Evolutionary conservation across 306 rosid genomes (phyloP), one percentile per base, ranked within the genome.

Genomic region (Pachyrhizus erosus): DNA sequence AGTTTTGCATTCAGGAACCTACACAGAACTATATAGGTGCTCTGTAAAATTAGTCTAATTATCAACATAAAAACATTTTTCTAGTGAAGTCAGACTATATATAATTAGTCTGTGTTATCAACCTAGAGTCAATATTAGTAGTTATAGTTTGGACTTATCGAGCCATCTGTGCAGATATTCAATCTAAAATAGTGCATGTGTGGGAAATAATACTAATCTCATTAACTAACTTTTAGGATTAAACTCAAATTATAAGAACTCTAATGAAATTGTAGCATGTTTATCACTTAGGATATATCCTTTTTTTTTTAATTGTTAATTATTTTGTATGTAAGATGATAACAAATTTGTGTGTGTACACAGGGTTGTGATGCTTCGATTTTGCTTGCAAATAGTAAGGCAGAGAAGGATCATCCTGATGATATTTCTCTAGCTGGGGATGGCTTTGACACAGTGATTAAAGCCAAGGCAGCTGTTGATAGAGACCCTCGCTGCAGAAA

Each of bases 331-430:
- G 71, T 4, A 9, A 14, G 37, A 3, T 43, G 72, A 60, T 76
- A 42, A 45, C 14, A 29, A 49, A 24, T 13, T 49, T 68, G 57
- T 29, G 62, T 64, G 18, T 48, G 20, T 18, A 61, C 20, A 42
- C 79, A 93, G 99, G 99, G 99, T 1, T 96, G 99, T 80, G 99
- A 96, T 88, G 99, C 93, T 21, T 96, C 99, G 9, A 52, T 93
- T 31, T 13, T 96, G 83, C 75, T 96, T 1, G 73, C 85, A 70
- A 89, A 84, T 66, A 61, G 20, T 9, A 49, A 86, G 1, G 87
- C 98, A 2, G 99, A 96, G 90, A 93, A 87, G 83, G 92, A 96
- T 34, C 87, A 87, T 69, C 79, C 94, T 0, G 99, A 96, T 15
- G 87, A 96, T n/a, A 49, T 91, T 1, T 82, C 98, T 4, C 87